A percentile compares a stretch with the other conserved stretches of the same genome.
Evolutionary conservation across 306 rosid genomes (phyloP).

Genomic region (Leucaena leucocephala): DNA sequence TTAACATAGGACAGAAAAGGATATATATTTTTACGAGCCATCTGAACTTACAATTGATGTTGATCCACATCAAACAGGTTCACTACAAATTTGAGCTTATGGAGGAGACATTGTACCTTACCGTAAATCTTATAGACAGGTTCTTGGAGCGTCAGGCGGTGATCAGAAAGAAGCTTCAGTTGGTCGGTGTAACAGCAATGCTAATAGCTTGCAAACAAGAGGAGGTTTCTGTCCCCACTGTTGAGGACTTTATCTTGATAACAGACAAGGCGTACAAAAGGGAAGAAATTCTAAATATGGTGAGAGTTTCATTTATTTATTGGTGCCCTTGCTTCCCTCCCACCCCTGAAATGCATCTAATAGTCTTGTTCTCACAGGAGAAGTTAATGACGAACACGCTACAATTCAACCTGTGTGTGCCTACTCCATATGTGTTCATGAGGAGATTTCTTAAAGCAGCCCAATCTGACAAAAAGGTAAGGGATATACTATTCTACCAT

Average conservation of each 20-base stretch:
- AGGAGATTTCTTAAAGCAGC: slow-evolving; percentile 53
- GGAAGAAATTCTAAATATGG: slow-evolving; percentile 47
- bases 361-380: slow-evolving; percentile 38
- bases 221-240: slow-evolving; percentile 49
- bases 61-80: slow-evolving; percentile 42
- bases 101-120: slow-evolving; percentile 50
- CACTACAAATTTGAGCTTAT: slow-evolving; percentile 56
- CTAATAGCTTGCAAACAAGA: slow-evolving; percentile 54
- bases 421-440: slow-evolving; percentile 53
- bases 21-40: neutral
- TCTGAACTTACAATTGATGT: neutral
- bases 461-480: slow-evolving; percentile 46
- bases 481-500: neutral
- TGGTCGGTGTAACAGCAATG: slow-evolving; percentile 55
- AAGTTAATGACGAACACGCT: slow-evolving; percentile 49
- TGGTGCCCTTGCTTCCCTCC: slow-evolving; percentile 12
- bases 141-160: slow-evolving; percentile 45
- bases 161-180: slow-evolving; percentile 48
- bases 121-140: slow-evolving; percentile 51
- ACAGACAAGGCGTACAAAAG: slow-evolving; percentile 52
- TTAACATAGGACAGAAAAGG: too few species aligned
- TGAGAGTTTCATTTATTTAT: slow-evolving; percentile 1
- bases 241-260: slow-evolving; percentile 51
- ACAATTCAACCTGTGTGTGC: slow-evolving; percentile 48
- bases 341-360: slow-evolving; percentile 21